These are phyloP conservation scores for Acidomyces sp. DNA, from an alignment of 495 filamentous ascomycete genomes.

Conservation along the genomic window DNA sequence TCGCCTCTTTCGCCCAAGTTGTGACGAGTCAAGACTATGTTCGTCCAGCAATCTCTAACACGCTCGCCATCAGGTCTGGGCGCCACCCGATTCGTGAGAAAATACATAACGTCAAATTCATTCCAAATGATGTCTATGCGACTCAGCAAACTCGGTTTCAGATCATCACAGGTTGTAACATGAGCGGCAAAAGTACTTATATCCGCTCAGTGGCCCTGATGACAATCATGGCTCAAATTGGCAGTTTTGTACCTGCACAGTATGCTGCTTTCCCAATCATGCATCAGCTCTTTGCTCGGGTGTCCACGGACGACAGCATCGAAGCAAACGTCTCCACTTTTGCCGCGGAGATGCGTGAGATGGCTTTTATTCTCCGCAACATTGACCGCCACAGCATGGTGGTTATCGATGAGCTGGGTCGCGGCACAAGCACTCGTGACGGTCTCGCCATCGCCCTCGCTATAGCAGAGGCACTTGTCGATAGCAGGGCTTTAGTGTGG, in stretches of 20 bases:
- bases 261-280: constrained; percentile 72
- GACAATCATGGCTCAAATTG: constrained; percentile 84
- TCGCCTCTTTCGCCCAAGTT: constrained; percentile 63
- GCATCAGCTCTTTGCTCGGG: constrained; percentile 71
- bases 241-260: constrained; percentile 76
- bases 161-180: constrained; percentile 92
- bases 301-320: constrained; percentile 77
- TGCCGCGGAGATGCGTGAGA: constrained; percentile 89
- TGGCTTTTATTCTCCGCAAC: constrained; percentile 77
- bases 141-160: constrained; percentile 67
- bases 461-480: constrained; percentile 72
- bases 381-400: constrained; percentile 46
- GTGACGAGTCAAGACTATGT: constrained; percentile 68
- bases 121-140: constrained; percentile 85
- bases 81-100: constrained; percentile 78
- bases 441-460: constrained; percentile 81
- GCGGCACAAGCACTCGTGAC: constrained; percentile 81
- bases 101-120: constrained; percentile 50
- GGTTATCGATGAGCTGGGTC: constrained; percentile 85
- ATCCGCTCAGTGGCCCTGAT: constrained; percentile 77
- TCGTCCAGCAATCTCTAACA: constrained; percentile 61
- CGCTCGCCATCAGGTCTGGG: constrained; percentile 63
- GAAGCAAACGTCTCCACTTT: constrained; percentile 90
- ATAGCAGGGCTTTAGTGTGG: constrained; percentile 64
- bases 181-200: constrained; percentile 96